These are phyloP conservation scores for Volvox carteri DNA, from an alignment of 163 green algal genomes.

Conservation along the genomic window DNA sequence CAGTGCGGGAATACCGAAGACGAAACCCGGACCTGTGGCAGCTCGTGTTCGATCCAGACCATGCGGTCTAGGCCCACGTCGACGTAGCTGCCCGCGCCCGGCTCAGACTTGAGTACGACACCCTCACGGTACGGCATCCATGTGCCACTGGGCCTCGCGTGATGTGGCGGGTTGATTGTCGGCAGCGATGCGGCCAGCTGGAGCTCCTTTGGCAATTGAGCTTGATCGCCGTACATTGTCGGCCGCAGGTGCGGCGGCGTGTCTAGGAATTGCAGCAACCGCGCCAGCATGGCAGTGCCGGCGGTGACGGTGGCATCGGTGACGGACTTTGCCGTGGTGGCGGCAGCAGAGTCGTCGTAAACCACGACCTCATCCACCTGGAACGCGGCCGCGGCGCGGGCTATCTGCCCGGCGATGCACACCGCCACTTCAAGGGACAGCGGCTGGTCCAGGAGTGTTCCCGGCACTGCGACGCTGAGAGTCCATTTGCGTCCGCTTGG, in stretches of 20 bases:
- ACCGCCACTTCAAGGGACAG: constrained; percentile 88
- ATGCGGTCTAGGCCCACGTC: constrained; percentile 83
- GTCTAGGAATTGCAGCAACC: constrained; percentile 91
- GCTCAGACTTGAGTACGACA: constrained; percentile 68
- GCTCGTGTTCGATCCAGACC: constrained; percentile 54
- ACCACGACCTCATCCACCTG: constrained; percentile 92
- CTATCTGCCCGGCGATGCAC: constrained; percentile 89
- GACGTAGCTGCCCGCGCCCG: constrained; percentile 72
- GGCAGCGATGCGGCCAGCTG: constrained; percentile 54
- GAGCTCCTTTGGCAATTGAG: constrained; percentile 82
- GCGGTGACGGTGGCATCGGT: constrained; percentile 60
- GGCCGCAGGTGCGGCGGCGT: constrained; percentile 89
- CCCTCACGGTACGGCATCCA: constrained; percentile 91
- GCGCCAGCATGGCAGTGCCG: constrained; percentile 84
- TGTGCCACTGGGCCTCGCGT: constrained; percentile 75
- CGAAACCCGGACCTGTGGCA: constrained; percentile 59
- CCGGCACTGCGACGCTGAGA: constrained; percentile 88
- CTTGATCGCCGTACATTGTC: constrained; percentile 62
- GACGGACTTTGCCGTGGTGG: not conserved
- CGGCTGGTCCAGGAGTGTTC: constrained; percentile 91
- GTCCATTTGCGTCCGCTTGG: constrained; percentile 75
- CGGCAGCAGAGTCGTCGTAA: constrained; percentile 71
- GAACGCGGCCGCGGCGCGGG: constrained; percentile 90
- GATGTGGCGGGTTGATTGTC: constrained; percentile 79
- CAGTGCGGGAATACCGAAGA: no score